These are phyloP conservation scores for Apophysomyces trapeziformis DNA, from an alignment of 371 early-diverging fungal genomes.

Conservation along the genomic window DNA sequence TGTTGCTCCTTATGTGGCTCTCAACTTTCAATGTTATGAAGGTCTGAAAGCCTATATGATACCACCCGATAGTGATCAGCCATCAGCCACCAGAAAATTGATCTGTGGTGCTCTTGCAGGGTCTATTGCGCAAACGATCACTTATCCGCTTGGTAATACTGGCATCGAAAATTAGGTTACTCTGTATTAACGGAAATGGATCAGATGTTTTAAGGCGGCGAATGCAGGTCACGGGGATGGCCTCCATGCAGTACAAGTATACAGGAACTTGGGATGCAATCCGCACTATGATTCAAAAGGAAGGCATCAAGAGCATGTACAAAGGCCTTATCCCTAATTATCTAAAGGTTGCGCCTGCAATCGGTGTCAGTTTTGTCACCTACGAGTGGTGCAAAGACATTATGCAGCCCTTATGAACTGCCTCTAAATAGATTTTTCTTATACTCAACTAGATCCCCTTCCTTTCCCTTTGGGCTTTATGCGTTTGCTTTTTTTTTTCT, in stretches of 20 bases:
- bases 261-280: conserved; percentile 76
- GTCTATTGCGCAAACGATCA: conserved; percentile 87
- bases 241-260: conserved; percentile 72
- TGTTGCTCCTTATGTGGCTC: conserved; percentile 86
- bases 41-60: conserved; percentile 74
- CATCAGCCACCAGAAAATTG: conserved; percentile 70
- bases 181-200: neutral
- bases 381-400: conserved; percentile 77
- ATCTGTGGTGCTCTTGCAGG: conserved; percentile 91
- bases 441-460: neutral
- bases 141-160: conserved; percentile 77
- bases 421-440: neutral
- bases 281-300: conserved; percentile 70
- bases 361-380: conserved; percentile 84
- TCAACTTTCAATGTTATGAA: conserved; percentile 88
- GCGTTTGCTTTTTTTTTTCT: neutral
- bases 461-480: conserved; percentile 5
- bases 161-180: neutral
- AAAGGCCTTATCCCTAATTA: conserved; percentile 83
- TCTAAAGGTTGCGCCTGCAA: conserved; percentile 86
- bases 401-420: conserved; percentile 40
- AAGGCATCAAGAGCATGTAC: conserved; percentile 61
- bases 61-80: conserved; percentile 63
- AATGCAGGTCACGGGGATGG: conserved; percentile 89
- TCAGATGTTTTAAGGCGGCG: conserved; percentile 81